phyloP scores from a whole-genome alignment of 2,329 filamentous ascomycete genomes.

The Arthrinium phaeospermum region DNA sequence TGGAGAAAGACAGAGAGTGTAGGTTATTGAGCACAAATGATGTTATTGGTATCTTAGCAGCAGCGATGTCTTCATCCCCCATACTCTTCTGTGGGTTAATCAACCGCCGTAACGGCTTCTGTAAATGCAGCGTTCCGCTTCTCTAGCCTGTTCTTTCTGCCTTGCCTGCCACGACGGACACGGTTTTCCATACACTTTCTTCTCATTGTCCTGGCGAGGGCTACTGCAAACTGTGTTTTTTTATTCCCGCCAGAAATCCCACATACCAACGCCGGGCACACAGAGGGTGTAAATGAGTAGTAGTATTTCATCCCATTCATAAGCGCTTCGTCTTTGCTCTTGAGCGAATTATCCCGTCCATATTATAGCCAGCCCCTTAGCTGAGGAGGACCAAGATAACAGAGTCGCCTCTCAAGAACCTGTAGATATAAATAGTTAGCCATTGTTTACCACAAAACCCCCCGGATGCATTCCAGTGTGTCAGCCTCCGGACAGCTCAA shows the following conservation, averaged over 20 bases:
- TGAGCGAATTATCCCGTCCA: constrained; percentile 8
- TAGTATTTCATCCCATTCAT: constrained; percentile 15
- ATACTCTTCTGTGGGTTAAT: not conserved
- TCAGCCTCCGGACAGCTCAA: not conserved
- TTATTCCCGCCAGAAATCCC: not conserved
- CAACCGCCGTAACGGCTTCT: constrained; percentile 6
- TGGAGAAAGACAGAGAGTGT: not conserved
- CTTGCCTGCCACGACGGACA: not conserved
- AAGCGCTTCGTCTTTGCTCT: not conserved
- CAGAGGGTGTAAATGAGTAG: not conserved
- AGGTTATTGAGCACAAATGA: constrained; percentile 4
- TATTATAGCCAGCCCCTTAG: constrained; percentile 48
- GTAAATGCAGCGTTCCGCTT: constrained; percentile 1
- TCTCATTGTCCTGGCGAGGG: not conserved
- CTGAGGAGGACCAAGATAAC: constrained; percentile 87
- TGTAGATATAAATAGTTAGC: constrained; percentile 40
- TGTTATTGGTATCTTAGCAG: constrained; percentile 17
- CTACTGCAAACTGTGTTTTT: constrained; percentile 6
- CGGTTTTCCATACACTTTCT: not conserved
- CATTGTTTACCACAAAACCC: not conserved
- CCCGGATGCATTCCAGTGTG: not conserved
- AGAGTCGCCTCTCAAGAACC: constrained; percentile 85
- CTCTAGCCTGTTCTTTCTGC: not conserved
- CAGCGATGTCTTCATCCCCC: constrained; percentile 15
- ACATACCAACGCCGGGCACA: constrained; percentile 11